These are phyloP conservation scores for Eucalyptus decipiens DNA, from an alignment of 345 rosid species.

Conservation along the genomic window DNA sequence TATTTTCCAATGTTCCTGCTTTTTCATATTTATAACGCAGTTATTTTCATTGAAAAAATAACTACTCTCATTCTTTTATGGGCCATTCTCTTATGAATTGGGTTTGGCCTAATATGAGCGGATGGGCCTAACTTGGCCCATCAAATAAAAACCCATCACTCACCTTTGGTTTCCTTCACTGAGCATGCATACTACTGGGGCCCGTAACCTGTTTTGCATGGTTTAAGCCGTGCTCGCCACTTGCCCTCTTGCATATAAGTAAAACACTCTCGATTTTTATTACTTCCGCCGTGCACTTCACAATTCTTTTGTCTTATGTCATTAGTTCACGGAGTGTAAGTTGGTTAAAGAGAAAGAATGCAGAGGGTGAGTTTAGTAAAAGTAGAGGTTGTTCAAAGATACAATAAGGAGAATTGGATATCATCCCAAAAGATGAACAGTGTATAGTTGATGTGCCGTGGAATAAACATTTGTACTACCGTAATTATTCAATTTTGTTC, in stretches of 20 bases:
- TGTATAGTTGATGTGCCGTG: neutral
- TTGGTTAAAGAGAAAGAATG: neutral
- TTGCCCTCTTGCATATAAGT: neutral
- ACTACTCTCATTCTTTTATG: no score
- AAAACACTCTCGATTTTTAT: neutral
- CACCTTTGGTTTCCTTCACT: neutral
- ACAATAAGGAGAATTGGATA: neutral
- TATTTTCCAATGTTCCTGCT: no score
- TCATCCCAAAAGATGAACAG: neutral
- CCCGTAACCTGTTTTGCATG: neutral
- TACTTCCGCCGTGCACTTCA: neutral
- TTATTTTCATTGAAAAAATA: no score
- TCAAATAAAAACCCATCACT: no score
- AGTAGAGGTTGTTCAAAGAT: neutral
- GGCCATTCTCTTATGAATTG: no score
- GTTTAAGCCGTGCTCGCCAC: neutral
- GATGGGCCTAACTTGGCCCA: no score
- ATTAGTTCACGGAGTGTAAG: neutral
- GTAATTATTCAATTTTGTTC: neutral
- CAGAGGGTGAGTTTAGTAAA: neutral
- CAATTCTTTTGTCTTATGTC: neutral
- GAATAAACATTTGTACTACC: neutral
- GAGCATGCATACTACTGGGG: neutral
- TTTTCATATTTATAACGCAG: no score
- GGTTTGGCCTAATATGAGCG: rapidly evolving